A percentile compares a stretch with the other conserved stretches of the same genome.
These are phyloP conservation scores for Hortaea werneckii DNA, from an alignment of 2,329 filamentous ascomycete genomes.

Conservation along the genomic window DNA sequence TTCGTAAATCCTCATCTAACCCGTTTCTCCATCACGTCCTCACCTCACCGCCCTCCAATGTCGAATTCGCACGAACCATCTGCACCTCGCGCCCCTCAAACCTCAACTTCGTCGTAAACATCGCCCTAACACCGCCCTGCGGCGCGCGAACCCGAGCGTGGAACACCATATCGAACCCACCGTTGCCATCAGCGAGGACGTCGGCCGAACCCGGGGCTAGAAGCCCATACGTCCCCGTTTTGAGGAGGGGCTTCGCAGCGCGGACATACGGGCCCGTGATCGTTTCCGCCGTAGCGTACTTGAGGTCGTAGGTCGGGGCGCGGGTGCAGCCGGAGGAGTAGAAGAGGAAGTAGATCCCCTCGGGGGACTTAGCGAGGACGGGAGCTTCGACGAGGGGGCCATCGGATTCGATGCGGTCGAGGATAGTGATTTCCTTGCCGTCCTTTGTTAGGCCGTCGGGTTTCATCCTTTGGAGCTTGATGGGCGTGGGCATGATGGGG, in stretches of 20 bases:
- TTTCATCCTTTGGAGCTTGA: conserved; percentile 25
- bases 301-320: conserved; percentile 20
- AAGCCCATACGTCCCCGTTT: conserved; percentile 21
- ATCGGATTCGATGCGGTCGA: conserved; percentile 19
- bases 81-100: conserved; percentile 16
- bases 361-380: conserved; percentile 15
- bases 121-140: conserved; percentile 20
- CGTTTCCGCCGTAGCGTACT: conserved; percentile 21
- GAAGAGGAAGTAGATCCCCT: conserved; percentile 27
- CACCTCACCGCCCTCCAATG: too few species aligned
- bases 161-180: conserved; percentile 21
- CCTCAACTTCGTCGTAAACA: conserved; percentile 22
- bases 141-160: conserved; percentile 20
- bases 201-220: conserved; percentile 23
- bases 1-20: too few species aligned
- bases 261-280: conserved; percentile 24
- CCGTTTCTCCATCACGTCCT: too few species aligned
- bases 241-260: conserved; percentile 14
- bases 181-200: conserved; percentile 14
- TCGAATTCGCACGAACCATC: conserved; percentile 5
- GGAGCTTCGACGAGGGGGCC: conserved; percentile 28
- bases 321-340: conserved; percentile 27
- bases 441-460: conserved; percentile 19
- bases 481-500: conserved; percentile 20
- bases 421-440: conserved; percentile 15